Evolutionary conservation across 2,329 filamentous ascomycete species (phyloP).

Genomic region (Thelonectria olida): DNA sequence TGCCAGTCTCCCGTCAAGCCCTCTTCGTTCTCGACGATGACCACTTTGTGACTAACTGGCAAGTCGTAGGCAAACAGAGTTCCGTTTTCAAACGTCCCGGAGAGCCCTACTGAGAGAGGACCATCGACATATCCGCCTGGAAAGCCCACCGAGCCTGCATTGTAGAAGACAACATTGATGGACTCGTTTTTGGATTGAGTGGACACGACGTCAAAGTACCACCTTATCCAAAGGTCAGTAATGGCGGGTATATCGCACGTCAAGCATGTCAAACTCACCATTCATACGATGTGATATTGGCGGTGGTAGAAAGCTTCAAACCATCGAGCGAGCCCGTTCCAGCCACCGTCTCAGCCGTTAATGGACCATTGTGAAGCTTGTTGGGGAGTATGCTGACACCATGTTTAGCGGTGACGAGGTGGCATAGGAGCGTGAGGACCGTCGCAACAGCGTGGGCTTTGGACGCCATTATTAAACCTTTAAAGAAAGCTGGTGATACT

Average conservation of each 20-base stretch:
- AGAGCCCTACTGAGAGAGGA: not conserved
- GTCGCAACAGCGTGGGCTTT: too few relatives aligned
- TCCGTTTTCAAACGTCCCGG: not conserved
- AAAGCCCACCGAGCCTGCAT: not conserved
- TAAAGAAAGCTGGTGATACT: too few relatives aligned
- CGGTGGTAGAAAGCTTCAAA: not conserved
- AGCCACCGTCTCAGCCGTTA: not conserved
- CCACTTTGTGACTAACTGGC: not conserved
- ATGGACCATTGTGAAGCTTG: not conserved
- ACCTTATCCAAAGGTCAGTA: not conserved
- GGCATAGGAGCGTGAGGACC: not conserved
- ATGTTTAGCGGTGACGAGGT: not conserved
- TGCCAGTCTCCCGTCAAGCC: not conserved
- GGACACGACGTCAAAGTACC: constrained; percentile 3
- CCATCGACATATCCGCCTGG: not conserved
- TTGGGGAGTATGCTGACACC: not conserved
- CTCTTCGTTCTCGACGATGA: not conserved
- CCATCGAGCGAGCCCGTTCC: not conserved
- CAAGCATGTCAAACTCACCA: not conserved
- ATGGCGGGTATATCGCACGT: not conserved
- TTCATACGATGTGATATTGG: constrained; percentile 1
- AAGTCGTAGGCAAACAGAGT: not conserved
- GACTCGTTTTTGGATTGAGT: not conserved
- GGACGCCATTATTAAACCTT: too few relatives aligned
- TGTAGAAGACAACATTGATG: constrained; percentile 1